These are phyloP conservation scores for Haberlea rhodopensis DNA, from an alignment of 257 asterid species.

Conservation along the genomic window DNA sequence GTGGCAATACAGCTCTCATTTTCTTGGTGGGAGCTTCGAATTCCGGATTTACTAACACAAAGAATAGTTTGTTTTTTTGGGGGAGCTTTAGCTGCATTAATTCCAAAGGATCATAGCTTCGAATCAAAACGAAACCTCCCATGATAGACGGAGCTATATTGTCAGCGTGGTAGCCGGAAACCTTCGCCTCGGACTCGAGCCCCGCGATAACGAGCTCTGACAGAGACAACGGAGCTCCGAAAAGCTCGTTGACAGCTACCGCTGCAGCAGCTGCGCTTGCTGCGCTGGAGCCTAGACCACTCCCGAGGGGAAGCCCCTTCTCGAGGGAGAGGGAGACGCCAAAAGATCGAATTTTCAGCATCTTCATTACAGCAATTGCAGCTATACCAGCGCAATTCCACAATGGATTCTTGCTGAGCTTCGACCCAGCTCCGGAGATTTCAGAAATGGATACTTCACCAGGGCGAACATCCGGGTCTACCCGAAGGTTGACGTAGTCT, in stretches of 20 bases:
- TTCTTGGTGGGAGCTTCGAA: conserved; percentile 90
- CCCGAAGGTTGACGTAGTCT: conserved; percentile 53
- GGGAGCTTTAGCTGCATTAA: conserved; percentile 65
- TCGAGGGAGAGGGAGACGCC: conserved; percentile 87
- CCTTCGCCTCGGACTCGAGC: conserved; percentile 78
- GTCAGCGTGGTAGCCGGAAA: conserved; percentile 92
- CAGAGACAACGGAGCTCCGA: conserved; percentile 43
- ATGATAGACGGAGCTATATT: conserved; percentile 74
- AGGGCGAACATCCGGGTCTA: conserved; percentile 61
- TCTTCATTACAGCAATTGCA: conserved; percentile 75
- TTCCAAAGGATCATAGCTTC: conserved; percentile 78
- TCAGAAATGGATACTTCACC: conserved; percentile 64
- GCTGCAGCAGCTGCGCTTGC: conserved; percentile 98
- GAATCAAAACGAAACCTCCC: conserved; percentile 76
- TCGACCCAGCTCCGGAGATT: conserved; percentile 66
- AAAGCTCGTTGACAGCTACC: conserved; percentile 74
- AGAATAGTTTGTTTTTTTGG: conserved; percentile 39
- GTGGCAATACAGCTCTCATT: conserved; percentile 78
- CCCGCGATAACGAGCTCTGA: conserved; percentile 71
- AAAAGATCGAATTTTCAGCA: conserved; percentile 63
- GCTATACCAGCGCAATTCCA: conserved; percentile 94
- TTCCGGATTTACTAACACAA: conserved; percentile 75
- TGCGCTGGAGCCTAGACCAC: conserved; percentile 90
- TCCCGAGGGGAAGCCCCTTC: conserved; percentile 85
- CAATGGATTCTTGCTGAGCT: conserved; percentile 65